phyloP scores from a whole-genome alignment of 371 early-diverging fungal genomes.

The Actinomucor elegans region DNA sequence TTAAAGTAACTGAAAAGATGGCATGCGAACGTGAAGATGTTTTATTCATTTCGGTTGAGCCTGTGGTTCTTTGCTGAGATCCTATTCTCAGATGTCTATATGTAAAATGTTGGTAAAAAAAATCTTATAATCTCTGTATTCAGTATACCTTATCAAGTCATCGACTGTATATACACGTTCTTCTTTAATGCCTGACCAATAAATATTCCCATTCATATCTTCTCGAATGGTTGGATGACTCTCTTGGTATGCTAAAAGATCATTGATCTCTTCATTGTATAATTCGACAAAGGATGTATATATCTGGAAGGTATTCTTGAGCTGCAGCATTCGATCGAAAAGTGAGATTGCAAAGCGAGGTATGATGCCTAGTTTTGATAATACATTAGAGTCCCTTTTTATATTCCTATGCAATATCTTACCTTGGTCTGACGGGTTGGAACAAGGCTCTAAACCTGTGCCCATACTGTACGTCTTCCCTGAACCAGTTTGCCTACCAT shows the following conservation, averaged over 20 bases:
- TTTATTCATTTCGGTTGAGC: constrained; percentile 94
- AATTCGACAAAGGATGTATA: constrained; percentile 83
- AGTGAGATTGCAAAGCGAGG: constrained; percentile 73
- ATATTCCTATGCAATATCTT: too few relatives aligned
- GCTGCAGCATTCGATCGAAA: constrained; percentile 37
- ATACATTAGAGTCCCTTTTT: too few relatives aligned
- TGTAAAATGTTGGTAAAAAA: not conserved
- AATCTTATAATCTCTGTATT: not conserved
- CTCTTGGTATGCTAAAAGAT: constrained; percentile 52
- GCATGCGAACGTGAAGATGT: constrained; percentile 96
- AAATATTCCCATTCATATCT: constrained; percentile 86
- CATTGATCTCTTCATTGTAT: constrained; percentile 91
- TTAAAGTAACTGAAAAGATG: constrained; percentile 87
- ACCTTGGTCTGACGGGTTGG: constrained; percentile 6
- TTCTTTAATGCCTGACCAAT: constrained; percentile 87
- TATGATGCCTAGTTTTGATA: constrained; percentile 72
- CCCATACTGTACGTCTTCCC: constrained; percentile 99
- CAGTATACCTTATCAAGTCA: constrained; percentile 64
- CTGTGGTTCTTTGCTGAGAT: constrained; percentile 84
- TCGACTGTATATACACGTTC: constrained; percentile 64
- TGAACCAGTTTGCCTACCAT: constrained; percentile 36
- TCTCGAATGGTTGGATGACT: constrained; percentile 69
- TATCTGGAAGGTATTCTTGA: constrained; percentile 51
- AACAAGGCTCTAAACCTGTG: constrained; percentile 47
- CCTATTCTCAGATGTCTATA: constrained; percentile 64